phyloP scores from a whole-genome alignment of 352 stramenopile species.

The Phytophthora nicotianae region DNA sequence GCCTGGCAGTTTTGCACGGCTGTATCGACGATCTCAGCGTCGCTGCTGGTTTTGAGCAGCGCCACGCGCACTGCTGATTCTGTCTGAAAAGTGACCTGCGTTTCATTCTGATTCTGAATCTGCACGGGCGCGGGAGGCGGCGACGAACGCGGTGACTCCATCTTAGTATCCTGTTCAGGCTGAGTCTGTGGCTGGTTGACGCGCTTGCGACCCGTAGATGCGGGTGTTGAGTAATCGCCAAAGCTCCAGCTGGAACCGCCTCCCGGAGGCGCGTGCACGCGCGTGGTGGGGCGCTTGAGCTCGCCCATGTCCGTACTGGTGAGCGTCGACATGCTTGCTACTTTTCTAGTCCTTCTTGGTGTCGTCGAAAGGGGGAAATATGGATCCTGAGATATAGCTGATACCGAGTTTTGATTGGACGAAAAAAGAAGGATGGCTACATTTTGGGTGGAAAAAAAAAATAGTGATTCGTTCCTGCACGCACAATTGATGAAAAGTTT shows the following conservation, averaged over 20 bases:
- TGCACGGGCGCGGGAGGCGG: conserved; percentile 34
- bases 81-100: conserved; percentile 31
- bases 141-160: conserved; percentile 28
- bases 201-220: conserved; percentile 24
- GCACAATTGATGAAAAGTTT: too few relatives aligned
- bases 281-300: conserved; percentile 80
- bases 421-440: background rate
- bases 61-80: conserved; percentile 51
- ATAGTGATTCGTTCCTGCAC: too few relatives aligned
- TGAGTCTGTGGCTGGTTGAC: conserved; percentile 23
- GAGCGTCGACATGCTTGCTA: conserved; percentile 69
- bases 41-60: conserved; percentile 77
- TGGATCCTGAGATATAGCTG: conserved; percentile 13
- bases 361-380: conserved; percentile 6
- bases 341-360: background rate
- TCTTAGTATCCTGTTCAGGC: conserved; percentile 17
- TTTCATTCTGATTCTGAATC: conserved; percentile 26
- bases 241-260: conserved; percentile 82
- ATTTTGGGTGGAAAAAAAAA: too few relatives aligned
- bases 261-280: conserved; percentile 77
- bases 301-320: conserved; percentile 85
- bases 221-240: conserved; percentile 39
- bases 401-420: conserved; percentile 18
- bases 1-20: conserved; percentile 67
- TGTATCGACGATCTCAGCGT: conserved; percentile 70